These are phyloP conservation scores for Fusarium oligoseptatum DNA, from an alignment of 2,329 filamentous ascomycete species.

Conservation along the genomic window DNA sequence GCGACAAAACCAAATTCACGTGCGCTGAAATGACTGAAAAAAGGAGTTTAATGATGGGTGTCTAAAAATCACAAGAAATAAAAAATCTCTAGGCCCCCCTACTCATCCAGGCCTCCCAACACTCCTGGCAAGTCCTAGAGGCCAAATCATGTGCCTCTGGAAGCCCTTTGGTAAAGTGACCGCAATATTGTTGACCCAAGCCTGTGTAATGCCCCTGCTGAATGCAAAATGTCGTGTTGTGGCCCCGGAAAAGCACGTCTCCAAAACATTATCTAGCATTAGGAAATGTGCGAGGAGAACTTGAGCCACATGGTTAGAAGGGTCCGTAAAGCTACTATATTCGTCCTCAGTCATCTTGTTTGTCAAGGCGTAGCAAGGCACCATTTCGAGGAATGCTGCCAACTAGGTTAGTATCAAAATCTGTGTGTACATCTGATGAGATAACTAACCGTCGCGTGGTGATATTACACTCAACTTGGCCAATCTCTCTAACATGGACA, in stretches of 20 bases:
- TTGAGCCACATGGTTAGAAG: not conserved
- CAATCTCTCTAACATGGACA: not conserved
- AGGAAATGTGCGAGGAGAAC: not conserved
- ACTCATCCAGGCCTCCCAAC: not conserved
- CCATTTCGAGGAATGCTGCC: not conserved
- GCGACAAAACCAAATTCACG: not conserved
- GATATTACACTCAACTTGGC: not conserved
- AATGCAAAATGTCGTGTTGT: not conserved
- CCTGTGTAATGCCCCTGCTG: not conserved
- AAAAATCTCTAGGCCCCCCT: not conserved
- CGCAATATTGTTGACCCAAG: not conserved
- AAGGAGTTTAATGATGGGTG: not conserved
- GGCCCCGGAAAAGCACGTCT: not conserved
- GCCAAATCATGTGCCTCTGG: not conserved
- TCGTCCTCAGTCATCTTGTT: not conserved
- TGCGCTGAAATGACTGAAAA: not conserved
- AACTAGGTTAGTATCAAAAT: not conserved
- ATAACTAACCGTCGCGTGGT: not conserved
- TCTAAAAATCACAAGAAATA: not conserved
- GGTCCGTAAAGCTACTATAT: not conserved
- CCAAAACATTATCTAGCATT: not conserved
- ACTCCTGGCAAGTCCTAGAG: not conserved
- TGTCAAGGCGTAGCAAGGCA: not conserved
- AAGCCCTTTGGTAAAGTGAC: not conserved
- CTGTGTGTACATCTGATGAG: not conserved